phyloP scores from a whole-genome alignment of 1,284 basidiomycete genomes.

The Cutaneotrichosporon cutaneum region DNA sequence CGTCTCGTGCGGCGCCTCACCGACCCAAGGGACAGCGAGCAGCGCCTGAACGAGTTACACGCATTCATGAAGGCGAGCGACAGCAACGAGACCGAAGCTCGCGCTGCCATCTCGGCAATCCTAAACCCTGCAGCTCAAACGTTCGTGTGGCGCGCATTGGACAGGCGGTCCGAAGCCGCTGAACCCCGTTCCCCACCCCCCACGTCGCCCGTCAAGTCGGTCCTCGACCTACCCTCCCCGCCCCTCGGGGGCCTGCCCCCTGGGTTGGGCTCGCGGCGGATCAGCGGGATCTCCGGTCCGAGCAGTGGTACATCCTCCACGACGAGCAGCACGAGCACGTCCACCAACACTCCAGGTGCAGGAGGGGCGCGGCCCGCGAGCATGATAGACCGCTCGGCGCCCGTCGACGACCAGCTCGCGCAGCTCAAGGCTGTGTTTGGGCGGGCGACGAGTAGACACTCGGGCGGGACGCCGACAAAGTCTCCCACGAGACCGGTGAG shows the following conservation, averaged over 20 bases:
- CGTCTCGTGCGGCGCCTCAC: constrained; percentile 62
- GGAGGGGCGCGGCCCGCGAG: constrained; percentile 12
- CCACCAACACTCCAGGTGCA: too few species aligned
- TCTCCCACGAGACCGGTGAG: constrained; percentile 9
- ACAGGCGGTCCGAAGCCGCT: constrained; percentile 38
- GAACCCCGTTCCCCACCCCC: constrained; percentile 28
- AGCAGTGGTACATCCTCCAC: background rate
- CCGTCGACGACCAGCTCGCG: constrained; percentile 45
- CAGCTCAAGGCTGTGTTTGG: constrained; percentile 45
- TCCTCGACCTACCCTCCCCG: constrained; percentile 22
- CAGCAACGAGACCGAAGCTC: constrained; percentile 78
- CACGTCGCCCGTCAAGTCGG: constrained; percentile 18
- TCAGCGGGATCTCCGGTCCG: background rate
- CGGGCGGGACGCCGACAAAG: background rate
- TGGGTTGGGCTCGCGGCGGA: constrained; percentile 13
- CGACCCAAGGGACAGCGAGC: constrained; percentile 76
- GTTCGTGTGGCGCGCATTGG: constrained; percentile 43
- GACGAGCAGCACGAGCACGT: constrained; percentile 1
- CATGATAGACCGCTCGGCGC: constrained; percentile 17
- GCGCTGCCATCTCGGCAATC: constrained; percentile 55
- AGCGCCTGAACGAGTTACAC: constrained; percentile 94
- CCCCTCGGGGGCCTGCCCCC: background rate
- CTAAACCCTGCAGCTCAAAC: constrained; percentile 40
- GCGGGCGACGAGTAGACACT: constrained; percentile 6
- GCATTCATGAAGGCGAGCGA: constrained; percentile 91